Evolutionary conservation across 2,329 filamentous ascomycete species (phyloP).

Genomic region (Fusarium goolgardi): DNA sequence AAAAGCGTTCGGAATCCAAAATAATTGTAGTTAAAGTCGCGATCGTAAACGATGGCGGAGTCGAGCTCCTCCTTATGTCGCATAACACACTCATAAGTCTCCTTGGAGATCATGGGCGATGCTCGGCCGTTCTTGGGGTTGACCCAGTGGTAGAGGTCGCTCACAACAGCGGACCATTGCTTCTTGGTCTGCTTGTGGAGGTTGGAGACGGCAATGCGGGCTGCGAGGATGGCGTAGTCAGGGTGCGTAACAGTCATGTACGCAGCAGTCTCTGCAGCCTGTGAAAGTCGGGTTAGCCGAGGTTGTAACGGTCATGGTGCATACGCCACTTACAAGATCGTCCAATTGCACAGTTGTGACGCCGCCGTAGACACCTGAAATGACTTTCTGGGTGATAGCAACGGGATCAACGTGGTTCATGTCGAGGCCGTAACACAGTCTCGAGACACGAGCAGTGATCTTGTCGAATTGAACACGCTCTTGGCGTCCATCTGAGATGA

Average conservation of each 20-base stretch:
- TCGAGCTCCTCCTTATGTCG: constrained; percentile 97
- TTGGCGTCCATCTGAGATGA: constrained; percentile 87
- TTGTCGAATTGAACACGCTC: constrained; percentile 99
- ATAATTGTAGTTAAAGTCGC: constrained; percentile 99
- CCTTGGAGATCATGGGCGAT: constrained; percentile 94
- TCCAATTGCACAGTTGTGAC: constrained; percentile 97
- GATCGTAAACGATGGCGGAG: constrained; percentile 98
- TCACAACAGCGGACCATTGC: constrained; percentile 96
- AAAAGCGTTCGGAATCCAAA: constrained; percentile 90
- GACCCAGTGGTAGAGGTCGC: constrained; percentile 93
- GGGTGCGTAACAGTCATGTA: constrained; percentile 99
- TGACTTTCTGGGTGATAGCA: constrained; percentile 99
- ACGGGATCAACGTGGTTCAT: constrained; percentile 95
- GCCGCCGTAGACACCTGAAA: constrained; percentile 98
- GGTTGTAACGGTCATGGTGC: constrained; percentile 1
- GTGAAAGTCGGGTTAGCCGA: constrained; percentile 26
- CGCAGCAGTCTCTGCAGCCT: constrained; percentile 98
- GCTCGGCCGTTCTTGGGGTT: constrained; percentile 88
- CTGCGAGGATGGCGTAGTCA: constrained; percentile 98
- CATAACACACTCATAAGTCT: constrained; percentile 93
- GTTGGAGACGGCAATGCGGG: constrained; percentile 98
- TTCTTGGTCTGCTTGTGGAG: constrained; percentile 99
- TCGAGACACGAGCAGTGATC: constrained; percentile 97
- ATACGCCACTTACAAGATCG: constrained; percentile 79
- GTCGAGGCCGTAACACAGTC: constrained; percentile 97